These are phyloP conservation scores for Porphyrellus sp. DNA, from an alignment of 1,284 basidiomycete genomes.

Conservation along the genomic window DNA sequence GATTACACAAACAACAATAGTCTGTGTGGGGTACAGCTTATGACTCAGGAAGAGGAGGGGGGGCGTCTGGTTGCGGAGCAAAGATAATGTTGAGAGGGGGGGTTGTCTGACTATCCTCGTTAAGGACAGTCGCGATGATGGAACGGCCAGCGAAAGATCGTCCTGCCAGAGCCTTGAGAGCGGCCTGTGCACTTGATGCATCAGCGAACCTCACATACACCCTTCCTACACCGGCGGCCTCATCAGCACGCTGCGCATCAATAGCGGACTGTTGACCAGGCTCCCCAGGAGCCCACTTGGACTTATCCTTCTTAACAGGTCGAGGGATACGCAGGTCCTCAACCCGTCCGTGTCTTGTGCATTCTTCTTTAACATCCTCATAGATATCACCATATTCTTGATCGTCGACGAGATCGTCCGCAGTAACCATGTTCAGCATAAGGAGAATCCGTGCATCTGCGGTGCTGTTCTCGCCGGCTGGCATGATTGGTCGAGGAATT, in stretches of 20 bases:
- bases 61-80: conserved; percentile 76
- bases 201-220: conserved; percentile 87
- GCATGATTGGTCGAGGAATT: conserved; percentile 80
- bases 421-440: conserved; percentile 98
- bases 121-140: conserved; percentile 78
- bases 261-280: conserved; percentile 58
- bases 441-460: conserved; percentile 81
- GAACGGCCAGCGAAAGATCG: conserved; percentile 89
- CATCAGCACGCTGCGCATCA: conserved; percentile 69
- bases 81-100: conserved; percentile 77
- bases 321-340: conserved; percentile 88
- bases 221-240: conserved; percentile 88
- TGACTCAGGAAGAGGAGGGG: conserved; percentile 62
- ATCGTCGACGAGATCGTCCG: conserved; percentile 90
- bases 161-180: conserved; percentile 83
- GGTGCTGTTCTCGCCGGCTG: conserved; percentile 62
- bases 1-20: conserved; percentile 11
- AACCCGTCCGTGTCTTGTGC: conserved; percentile 76
- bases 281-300: conserved; percentile 71
- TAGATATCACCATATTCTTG: conserved; percentile 91
- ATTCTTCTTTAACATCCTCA: conserved; percentile 95
- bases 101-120: conserved; percentile 77
- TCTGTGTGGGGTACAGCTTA: conserved; percentile 7
- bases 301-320: conserved; percentile 81
- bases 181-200: conserved; percentile 59